Conservation (phyloP, 345 rosid genomes). For the Gossypium rotundifolium region DNA sequence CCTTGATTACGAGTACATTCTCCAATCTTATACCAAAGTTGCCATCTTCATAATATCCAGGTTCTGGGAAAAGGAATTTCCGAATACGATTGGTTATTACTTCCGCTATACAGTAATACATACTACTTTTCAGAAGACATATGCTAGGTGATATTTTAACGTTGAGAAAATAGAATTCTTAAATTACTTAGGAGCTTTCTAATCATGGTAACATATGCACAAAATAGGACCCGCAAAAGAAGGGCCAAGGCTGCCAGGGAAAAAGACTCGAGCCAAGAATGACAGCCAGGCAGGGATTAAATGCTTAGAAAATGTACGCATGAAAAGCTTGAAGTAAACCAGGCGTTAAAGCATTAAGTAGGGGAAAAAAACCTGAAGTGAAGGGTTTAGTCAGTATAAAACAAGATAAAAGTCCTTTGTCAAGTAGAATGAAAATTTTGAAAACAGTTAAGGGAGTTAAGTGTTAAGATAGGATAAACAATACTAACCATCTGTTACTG, state of each 20-base stretch:
- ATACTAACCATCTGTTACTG: constrained; percentile 89
- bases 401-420: constrained; percentile 15
- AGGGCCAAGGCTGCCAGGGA: background rate
- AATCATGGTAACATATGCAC: background rate
- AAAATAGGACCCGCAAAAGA: background rate
- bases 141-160: background rate
- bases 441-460: background rate
- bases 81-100: background rate
- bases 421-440: background rate
- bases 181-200: background rate
- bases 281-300: background rate
- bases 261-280: background rate
- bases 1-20: constrained; percentile 77
- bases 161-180: background rate
- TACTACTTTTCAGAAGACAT: background rate
- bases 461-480: background rate
- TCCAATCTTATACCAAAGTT: constrained; percentile 92
- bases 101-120: background rate
- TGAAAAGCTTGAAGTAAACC: background rate
- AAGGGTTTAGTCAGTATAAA: background rate
- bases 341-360: background rate
- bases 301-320: background rate
- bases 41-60: constrained; percentile 94
- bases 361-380: background rate
- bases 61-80: constrained; percentile 44